Percentiles rank a stretch among this genome's conserved stretches.
These are phyloP conservation scores for Alliaria petiolata DNA, from an alignment of 345 rosid genomes.

Conservation along the genomic window DNA sequence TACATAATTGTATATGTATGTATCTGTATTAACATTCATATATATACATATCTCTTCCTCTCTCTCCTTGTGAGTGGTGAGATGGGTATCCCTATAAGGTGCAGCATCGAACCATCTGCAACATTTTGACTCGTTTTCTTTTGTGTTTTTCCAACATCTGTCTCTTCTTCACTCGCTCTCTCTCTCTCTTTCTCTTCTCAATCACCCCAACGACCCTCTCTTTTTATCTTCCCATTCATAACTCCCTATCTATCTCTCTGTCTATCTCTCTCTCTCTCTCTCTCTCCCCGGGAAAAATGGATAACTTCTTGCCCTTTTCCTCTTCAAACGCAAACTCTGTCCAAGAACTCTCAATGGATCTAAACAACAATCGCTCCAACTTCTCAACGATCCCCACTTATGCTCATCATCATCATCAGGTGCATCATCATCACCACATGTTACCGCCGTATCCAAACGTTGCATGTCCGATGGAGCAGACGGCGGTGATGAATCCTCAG, in stretches of 20 bases:
- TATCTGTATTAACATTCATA: constrained; percentile 5
- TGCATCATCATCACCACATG: constrained; percentile 14
- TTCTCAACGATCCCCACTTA: constrained; percentile 9
- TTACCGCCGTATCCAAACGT: neutral
- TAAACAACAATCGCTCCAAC: neutral
- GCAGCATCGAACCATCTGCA: constrained; percentile 31
- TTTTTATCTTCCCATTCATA: constrained; percentile 4
- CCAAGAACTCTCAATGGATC: constrained; percentile 28
- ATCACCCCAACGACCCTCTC: constrained; percentile 16
- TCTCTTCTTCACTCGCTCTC: constrained; percentile 27
- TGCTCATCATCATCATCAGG: neutral
- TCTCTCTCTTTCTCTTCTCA: neutral
- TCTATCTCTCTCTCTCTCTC: neutral
- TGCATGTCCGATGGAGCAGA: constrained; percentile 17
- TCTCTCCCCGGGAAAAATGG: constrained; percentile 25
- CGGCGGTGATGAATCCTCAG: constrained; percentile 3
- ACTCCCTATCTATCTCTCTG: constrained; percentile 4
- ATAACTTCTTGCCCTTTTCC: constrained; percentile 24
- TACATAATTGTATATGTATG: neutral
- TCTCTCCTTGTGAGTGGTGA: constrained; percentile 32
- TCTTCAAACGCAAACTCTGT: constrained; percentile 20
- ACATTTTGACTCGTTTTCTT: constrained; percentile 27
- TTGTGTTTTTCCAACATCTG: constrained; percentile 30
- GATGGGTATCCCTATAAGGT: constrained; percentile 32
- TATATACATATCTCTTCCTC: constrained; percentile 4